Evolutionary conservation across 805 yeast species (phyloP), one percentile per base, ranked within the genome.

Genomic region (Vanderwaltozyma yarrowii): DNA sequence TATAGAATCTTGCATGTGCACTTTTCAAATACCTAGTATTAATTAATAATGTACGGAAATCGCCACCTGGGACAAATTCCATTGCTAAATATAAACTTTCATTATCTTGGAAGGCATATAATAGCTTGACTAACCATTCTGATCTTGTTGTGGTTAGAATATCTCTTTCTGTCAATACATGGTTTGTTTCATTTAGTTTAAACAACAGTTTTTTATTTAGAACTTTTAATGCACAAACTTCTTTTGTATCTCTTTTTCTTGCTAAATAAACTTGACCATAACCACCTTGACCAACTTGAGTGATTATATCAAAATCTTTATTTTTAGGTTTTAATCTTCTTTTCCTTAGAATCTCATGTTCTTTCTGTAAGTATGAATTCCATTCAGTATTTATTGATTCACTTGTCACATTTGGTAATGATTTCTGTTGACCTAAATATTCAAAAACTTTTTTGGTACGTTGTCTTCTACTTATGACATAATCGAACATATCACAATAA

Each of bases 1-100:
- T 74, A 59, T 92, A 92, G 64, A 92, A 92, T 42, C 97, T 74
- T 0, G 97, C 94, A 56, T 92, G 98, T 3, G 94, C 87, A 2
- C 97, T 95, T 43, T 85, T 83, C 49, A 92, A 67, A 41, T 82
- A 83, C 26, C 95, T 95, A 5, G 97, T 89, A 58, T 88, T 89
- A 60, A 87, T 88, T 46, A 92, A 73, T 43, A 92, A 65, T 0
- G 98, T 92, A 56, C 99, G 78, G 67, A 85, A 92, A 58, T 92
- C 99, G 38, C 99, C 99, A 42, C 99, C 99, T 8, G 99, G 96
- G n/a, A 92, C 98, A 61, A 84, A 92, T 60, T 92, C 98, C 99
- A 92, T 92, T 2, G 98, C 98, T 54, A 92, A 69, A 51, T 85
- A 92, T 23, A 92, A 83, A 54, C 82, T 83, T 44, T 83, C 88